A percentile compares a stretch with the other conserved stretches of the same genome.
Evolutionary conservation across 768 basidiomycete genomes (phyloP).

Genomic region (Exsudoporus frostii): DNA sequence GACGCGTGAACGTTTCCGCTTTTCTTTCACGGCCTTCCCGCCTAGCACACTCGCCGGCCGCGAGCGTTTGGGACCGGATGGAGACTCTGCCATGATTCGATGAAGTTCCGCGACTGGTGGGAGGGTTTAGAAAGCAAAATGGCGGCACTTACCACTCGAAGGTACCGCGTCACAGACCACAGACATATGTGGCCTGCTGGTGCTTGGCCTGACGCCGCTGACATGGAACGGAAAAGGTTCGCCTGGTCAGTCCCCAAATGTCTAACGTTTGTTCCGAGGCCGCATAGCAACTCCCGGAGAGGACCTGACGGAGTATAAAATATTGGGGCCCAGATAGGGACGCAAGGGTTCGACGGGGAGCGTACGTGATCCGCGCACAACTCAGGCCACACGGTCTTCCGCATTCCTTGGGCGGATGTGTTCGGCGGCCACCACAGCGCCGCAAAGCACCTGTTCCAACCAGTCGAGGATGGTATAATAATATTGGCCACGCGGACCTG

Average conservation of each 20-base stretch:
- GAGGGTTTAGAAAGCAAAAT: conserved; percentile 25
- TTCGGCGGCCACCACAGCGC: background rate
- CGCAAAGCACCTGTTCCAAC: background rate
- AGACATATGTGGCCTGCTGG: conserved; percentile 27
- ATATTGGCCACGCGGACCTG: background rate
- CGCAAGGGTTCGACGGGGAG: background rate
- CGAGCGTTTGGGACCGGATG: conserved; percentile 36
- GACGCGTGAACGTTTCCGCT: conserved; percentile 74
- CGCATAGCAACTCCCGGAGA: conserved; percentile 33
- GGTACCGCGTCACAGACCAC: conserved; percentile 22
- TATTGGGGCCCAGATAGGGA: conserved; percentile 4
- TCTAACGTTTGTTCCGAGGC: conserved; percentile 24
- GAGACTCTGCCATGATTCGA: conserved; percentile 30
- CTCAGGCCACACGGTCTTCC: background rate
- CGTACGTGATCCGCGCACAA: conserved; percentile 1
- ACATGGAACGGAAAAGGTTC: conserved; percentile 30
- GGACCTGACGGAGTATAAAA: conserved; percentile 19
- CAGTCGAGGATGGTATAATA: background rate
- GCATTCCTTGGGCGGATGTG: background rate
- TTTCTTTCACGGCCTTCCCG: conserved; percentile 44
- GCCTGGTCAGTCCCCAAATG: conserved; percentile 10
- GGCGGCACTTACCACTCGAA: conserved; percentile 20
- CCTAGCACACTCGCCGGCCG: conserved; percentile 23
- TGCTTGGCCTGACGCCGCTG: conserved; percentile 25
- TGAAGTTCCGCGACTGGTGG: conserved; percentile 22